A percentile compares a stretch with the other conserved stretches of the same genome.
These are phyloP conservation scores for Microglena sp. DNA, from an alignment of 139 green algal genomes.

Conservation along the genomic window DNA sequence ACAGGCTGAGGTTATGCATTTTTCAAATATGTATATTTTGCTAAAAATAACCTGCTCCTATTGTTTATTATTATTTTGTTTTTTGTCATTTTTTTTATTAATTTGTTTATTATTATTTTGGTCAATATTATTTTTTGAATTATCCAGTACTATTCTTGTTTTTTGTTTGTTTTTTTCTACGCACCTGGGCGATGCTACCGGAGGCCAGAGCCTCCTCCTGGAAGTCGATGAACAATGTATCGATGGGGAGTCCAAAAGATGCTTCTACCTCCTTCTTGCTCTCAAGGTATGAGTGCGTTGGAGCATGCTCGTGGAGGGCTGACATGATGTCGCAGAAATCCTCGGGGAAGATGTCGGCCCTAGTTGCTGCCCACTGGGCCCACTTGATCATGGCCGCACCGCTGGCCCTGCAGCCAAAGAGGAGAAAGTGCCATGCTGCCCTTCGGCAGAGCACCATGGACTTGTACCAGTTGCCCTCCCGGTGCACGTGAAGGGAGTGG, in stretches of 20 bases:
- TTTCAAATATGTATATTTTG: too few relatives aligned
- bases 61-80: too few relatives aligned
- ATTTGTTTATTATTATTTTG: too few relatives aligned
- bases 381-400: conserved; percentile 70
- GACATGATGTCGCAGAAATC: conserved; percentile 77
- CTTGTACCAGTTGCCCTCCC: background rate
- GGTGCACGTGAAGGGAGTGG: background rate
- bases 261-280: conserved; percentile 45
- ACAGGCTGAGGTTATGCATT: too few relatives aligned
- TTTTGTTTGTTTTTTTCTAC: too few relatives aligned
- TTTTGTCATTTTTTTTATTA: too few relatives aligned
- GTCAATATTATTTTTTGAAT: too few relatives aligned
- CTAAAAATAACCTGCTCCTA: conserved; percentile 5
- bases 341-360: conserved; percentile 86
- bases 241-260: conserved; percentile 57
- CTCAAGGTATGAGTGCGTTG: conserved; percentile 50
- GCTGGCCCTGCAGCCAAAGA: conserved; percentile 7
- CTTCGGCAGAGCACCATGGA: background rate
- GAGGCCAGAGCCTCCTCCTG: conserved; percentile 72
- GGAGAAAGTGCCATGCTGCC: background rate
- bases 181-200: conserved; percentile 89
- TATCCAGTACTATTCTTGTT: too few relatives aligned
- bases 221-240: conserved; percentile 77
- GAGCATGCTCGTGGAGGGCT: conserved; percentile 66
- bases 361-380: conserved; percentile 85